These are phyloP conservation scores for Solanum infundibuliforme DNA, from an alignment of 257 asterid species.

Conservation along the genomic window DNA sequence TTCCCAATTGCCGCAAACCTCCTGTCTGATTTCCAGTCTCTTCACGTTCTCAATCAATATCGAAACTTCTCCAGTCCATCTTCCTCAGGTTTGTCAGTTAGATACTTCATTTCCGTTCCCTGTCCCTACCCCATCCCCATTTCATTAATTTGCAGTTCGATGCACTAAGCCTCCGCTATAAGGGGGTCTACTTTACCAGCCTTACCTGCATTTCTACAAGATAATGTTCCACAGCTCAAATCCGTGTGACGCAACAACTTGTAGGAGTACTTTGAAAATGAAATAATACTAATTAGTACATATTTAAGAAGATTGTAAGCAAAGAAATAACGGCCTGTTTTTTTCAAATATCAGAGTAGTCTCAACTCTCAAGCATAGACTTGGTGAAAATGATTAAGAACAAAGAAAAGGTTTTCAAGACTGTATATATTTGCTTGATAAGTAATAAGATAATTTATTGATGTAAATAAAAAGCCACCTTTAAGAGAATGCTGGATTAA, in stretches of 20 bases:
- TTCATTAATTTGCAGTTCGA: neutral
- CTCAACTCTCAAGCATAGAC: neutral
- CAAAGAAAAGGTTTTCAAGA: neutral
- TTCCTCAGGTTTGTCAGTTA: constrained; percentile 40
- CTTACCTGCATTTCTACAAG: neutral
- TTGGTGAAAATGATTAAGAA: neutral
- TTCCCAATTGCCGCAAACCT: constrained; percentile 15
- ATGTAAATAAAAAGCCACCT: neutral
- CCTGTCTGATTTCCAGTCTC: constrained; percentile 9
- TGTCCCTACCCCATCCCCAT: neutral
- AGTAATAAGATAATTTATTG: neutral
- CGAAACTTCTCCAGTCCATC: constrained; percentile 55
- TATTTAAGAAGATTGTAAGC: neutral
- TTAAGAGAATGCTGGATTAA: neutral
- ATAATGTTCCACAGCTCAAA: neutral
- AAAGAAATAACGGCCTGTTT: neutral
- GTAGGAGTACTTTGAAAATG: neutral
- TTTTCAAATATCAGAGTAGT: neutral
- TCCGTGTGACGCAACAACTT: neutral
- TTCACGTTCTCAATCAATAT: constrained; percentile 16
- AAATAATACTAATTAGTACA: neutral
- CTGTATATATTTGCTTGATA: neutral
- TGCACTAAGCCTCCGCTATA: neutral
- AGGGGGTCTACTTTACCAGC: neutral
- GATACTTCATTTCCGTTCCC: neutral